A percentile compares a stretch with the other conserved stretches of the same genome.
Conservation (phyloP, 495 filamentous ascomycete genomes). For the Penicillium argentinense region DNA sequence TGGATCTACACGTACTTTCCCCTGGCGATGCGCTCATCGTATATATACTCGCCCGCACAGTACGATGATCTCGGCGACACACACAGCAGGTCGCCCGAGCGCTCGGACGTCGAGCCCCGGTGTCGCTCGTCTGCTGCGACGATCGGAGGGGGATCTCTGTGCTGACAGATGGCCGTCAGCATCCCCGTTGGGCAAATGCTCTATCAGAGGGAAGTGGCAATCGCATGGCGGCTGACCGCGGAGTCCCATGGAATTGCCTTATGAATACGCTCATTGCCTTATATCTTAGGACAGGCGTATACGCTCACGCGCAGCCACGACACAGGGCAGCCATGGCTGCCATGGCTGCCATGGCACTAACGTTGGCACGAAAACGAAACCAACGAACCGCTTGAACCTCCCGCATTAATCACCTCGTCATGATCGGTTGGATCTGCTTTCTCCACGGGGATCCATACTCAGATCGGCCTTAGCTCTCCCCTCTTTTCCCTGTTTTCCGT, state of each 20-base stretch:
- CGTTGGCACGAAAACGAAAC: not conserved
- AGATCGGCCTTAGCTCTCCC: conserved; percentile 27
- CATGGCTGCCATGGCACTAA: not conserved
- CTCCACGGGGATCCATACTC: conserved; percentile 27
- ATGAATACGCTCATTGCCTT: not conserved
- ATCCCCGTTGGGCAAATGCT: too few relatives aligned
- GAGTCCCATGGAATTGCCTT: too few relatives aligned
- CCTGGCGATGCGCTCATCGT: too few relatives aligned
- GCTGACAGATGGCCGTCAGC: too few relatives aligned
- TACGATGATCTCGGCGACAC: too few relatives aligned
- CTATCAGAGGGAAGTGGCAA: too few relatives aligned
- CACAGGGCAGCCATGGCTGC: not conserved
- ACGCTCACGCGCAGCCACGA: too few relatives aligned
- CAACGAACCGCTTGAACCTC: conserved; percentile 6
- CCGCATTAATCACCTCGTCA: conserved; percentile 6
- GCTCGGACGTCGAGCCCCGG: conserved; percentile 1
- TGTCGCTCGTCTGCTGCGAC: not conserved
- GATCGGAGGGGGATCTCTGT: not conserved
- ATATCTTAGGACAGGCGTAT: too few relatives aligned
- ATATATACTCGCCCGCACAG: not conserved
- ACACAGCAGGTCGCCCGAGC: not conserved
- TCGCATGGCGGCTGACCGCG: too few relatives aligned
- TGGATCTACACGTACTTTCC: not conserved
- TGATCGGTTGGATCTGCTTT: conserved; percentile 19
- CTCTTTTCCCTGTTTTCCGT: conserved; percentile 26